Base-by-base conservation (phyloP, 805 yeast genomes). In the Kodamaea neixiangensis region DNA sequence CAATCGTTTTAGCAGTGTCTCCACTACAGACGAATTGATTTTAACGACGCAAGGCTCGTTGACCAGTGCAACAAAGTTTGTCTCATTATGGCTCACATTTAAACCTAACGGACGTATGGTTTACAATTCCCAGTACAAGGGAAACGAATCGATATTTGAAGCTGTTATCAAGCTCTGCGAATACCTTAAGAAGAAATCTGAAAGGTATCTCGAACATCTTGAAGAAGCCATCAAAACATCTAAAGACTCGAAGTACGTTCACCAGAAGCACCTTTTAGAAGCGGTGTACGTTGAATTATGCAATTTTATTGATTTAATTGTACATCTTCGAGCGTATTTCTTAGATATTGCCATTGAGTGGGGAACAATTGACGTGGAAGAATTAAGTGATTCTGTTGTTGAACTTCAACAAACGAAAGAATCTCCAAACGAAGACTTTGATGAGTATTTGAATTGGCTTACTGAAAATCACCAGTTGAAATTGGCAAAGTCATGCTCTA, bases 111-210 rank as follows among this genome's bases (percentile, higher is more conserved):
- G 54, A 3, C 6, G 41, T 3, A 34, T 58, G 46, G 58, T 67
- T n/a, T 68, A 57, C 51, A 66, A 63, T 50, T 61, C 68, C 1
- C 49, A 63, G 7, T 47, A 61, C 50, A 47, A 61, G 3, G 67
- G 69, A 9, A 71, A 71, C 50, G 56, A 55, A 2, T 63, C 59
- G 21, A 53, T 71, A 15, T 71, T 71, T 43, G 55, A 56, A 10
- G 65, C 61, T 7, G 29, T 55, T 3, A 29, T 39, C 9, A 44
- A 42, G 51, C 40, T 54, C 25, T 48, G 54, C n/a, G 40, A 21
- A 4, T 59, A 48, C 41, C 29, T 53, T 25, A 25, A 34, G 15
- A 10, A 17, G 17, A 37, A 48, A 17, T 19, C 41, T 15, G 41
- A 37, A 17, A 37, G 13, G 41, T 37, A 37, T 13, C n/a, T 37